Percentiles rank a stretch among this genome's conserved stretches.
Conservation (phyloP, 139 green algal species). For the Spirogloea muscicola region DNA sequence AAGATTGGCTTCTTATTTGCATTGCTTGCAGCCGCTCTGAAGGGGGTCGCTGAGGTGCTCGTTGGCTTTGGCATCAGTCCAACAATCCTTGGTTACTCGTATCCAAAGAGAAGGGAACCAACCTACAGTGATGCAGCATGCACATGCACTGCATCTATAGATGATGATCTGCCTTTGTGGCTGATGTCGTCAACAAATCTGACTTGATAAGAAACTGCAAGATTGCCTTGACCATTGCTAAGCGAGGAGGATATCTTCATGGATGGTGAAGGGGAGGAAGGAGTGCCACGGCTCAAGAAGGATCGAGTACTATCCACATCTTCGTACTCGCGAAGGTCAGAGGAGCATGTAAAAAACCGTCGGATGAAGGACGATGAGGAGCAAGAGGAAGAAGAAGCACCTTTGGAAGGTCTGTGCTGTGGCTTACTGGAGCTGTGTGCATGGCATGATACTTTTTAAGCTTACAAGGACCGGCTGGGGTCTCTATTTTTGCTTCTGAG, state of each 20-base stretch:
- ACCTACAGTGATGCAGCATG: no score
- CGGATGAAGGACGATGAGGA: slow-evolving; percentile 3
- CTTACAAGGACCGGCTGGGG: background rate
- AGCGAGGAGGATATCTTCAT: slow-evolving; percentile 4
- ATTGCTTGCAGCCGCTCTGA: slow-evolving; percentile 7
- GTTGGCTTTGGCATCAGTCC: slow-evolving; percentile 24
- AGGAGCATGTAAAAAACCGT: slow-evolving; percentile 1
- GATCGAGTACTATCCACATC: slow-evolving; percentile 15
- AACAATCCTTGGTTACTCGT: slow-evolving; percentile 17
- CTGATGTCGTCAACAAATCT: no score
- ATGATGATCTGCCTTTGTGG: no score
- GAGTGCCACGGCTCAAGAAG: slow-evolving; percentile 1
- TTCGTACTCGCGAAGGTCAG: background rate
- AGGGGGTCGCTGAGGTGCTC: slow-evolving; percentile 12
- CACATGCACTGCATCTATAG: no score
- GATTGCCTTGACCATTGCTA: no score
- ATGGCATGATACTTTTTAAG: background rate
- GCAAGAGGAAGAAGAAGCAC: slow-evolving; percentile 1
- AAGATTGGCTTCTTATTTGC: no score
- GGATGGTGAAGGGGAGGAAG: background rate
- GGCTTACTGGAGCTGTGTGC: background rate
- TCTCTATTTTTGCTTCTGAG: no score
- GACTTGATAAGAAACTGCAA: no score
- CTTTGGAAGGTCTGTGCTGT: slow-evolving; percentile 1
- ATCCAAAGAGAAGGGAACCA: no score